A percentile compares a stretch with the other conserved stretches of the same genome.
These are phyloP conservation scores for Fusarium falciforme DNA, from an alignment of 2,329 filamentous ascomycete genomes.

Conservation along the genomic window DNA sequence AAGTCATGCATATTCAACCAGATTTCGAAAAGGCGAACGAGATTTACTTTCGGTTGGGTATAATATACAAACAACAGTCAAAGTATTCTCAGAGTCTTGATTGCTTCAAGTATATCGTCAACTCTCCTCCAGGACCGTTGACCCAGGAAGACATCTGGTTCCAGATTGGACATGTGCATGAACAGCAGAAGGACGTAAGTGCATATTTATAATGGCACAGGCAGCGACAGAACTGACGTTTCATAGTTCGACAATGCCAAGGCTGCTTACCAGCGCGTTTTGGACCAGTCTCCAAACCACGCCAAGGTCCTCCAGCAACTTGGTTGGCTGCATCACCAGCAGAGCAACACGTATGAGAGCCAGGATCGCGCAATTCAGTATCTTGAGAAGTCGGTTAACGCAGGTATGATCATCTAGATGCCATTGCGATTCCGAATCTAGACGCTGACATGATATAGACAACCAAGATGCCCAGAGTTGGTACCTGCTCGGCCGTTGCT, in stretches of 20 bases:
- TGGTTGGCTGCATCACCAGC: constrained; percentile 97
- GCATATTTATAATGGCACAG: too few relatives aligned
- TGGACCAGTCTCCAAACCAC: constrained; percentile 94
- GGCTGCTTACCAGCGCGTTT: constrained; percentile 88
- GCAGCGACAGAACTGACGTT: constrained; percentile 49
- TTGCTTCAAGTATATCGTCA: constrained; percentile 98
- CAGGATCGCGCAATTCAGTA: constrained; percentile 98
- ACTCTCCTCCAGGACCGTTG: constrained; percentile 88
- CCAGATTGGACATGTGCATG: constrained; percentile 98
- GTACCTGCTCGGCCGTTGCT: constrained; percentile 97
- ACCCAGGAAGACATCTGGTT: constrained; percentile 99
- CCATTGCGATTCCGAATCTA: background rate
- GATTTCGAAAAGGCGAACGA: constrained; percentile 99
- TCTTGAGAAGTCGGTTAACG: constrained; percentile 93
- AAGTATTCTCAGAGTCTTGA: constrained; percentile 94
- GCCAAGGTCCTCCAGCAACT: constrained; percentile 98
- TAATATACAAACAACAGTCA: constrained; percentile 98
- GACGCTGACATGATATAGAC: constrained; percentile 65
- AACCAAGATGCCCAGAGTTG: constrained; percentile 97
- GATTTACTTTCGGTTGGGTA: constrained; percentile 98
- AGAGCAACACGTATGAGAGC: constrained; percentile 89
- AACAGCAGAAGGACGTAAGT: constrained; percentile 97
- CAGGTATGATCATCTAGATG: constrained; percentile 69
- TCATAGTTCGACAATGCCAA: constrained; percentile 92
- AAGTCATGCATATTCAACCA: constrained; percentile 98